phyloP scores from a whole-genome alignment of 257 asterid genomes.

The Plectranthus barbatus region DNA sequence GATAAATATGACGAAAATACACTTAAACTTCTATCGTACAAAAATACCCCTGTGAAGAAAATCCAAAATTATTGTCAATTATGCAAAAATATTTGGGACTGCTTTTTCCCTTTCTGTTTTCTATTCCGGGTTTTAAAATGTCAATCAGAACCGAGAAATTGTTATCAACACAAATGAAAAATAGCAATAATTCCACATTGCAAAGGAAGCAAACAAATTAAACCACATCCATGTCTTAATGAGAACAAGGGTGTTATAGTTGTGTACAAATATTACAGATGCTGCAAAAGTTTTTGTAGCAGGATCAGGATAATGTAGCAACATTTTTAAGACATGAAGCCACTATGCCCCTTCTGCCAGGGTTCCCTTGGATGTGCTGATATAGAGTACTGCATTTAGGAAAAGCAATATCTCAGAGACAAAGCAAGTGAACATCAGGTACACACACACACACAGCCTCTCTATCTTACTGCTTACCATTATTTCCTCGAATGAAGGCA shows the following conservation, averaged over 20 bases:
- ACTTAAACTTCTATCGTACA: too few species aligned
- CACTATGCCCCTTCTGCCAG: constrained; percentile 76
- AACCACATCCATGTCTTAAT: background rate
- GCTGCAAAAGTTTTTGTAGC: background rate
- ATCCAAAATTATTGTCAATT: too few species aligned
- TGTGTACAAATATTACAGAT: constrained; percentile 13
- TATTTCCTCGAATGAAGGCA: constrained; percentile 94
- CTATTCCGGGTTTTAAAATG: background rate
- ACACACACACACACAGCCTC: too few species aligned
- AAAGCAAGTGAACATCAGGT: background rate
- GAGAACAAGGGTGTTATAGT: background rate
- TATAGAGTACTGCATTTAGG: constrained; percentile 72
- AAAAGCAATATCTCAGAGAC: background rate
- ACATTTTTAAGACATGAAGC: background rate
- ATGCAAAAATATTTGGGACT: too few species aligned
- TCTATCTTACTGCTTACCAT: constrained; percentile 41
- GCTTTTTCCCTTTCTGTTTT: too few species aligned
- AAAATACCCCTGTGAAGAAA: too few species aligned
- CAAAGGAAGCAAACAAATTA: background rate
- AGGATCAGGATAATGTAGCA: background rate
- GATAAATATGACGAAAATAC: too few species aligned
- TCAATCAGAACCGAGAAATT: background rate
- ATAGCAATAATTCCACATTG: background rate
- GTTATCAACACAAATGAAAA: background rate
- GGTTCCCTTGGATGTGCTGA: constrained; percentile 90